Percentiles rank a stretch among this genome's conserved stretches.
phyloP scores from a whole-genome alignment of 1,284 basidiomycete species.

The Irpex sp. region DNA sequence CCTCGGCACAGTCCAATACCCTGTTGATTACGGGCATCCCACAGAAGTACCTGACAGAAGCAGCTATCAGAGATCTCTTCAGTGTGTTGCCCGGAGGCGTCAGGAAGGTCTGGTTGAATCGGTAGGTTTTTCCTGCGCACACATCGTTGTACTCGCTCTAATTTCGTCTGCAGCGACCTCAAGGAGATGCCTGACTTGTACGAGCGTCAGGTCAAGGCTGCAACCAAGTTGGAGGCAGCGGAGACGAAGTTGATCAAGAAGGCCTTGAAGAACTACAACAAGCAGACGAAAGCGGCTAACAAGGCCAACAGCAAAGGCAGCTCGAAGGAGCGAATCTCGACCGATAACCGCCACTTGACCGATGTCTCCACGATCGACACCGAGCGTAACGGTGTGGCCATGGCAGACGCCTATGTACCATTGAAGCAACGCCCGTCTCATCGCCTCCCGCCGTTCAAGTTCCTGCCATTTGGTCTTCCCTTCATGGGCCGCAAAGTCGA shows the following conservation, averaged over 20 bases:
- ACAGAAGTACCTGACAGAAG: conserved; percentile 61
- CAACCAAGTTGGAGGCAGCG: conserved; percentile 78
- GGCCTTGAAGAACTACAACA: conserved; percentile 61
- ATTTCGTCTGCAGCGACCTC: conserved; percentile 43
- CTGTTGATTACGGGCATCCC: conserved; percentile 89
- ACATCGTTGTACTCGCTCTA: background rate
- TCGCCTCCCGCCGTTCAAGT: conserved; percentile 53
- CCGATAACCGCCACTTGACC: conserved; percentile 40
- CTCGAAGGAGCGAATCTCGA: conserved; percentile 21
- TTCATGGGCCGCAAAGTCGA: conserved; percentile 83
- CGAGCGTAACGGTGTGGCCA: conserved; percentile 30
- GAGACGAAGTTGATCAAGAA: conserved; percentile 73
- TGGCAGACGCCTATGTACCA: conserved; percentile 57
- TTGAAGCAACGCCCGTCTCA: conserved; percentile 72
- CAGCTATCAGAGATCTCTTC: conserved; percentile 65
- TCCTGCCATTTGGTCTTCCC: conserved; percentile 54
- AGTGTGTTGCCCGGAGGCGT: conserved; percentile 79
- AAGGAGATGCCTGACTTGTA: conserved; percentile 81
- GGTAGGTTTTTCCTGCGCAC: background rate
- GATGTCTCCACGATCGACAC: conserved; percentile 35
- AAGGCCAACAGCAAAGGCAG: conserved; percentile 14
- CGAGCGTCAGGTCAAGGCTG: conserved; percentile 71
- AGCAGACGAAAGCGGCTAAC: conserved; percentile 36
- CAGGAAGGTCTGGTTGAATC: conserved; percentile 86
- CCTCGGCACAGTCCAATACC: conserved; percentile 79